Percentiles rank a stretch among this genome's conserved stretches.
phyloP scores from a whole-genome alignment of 2,329 filamentous ascomycete species.

The Exutisphaerella laricina region DNA sequence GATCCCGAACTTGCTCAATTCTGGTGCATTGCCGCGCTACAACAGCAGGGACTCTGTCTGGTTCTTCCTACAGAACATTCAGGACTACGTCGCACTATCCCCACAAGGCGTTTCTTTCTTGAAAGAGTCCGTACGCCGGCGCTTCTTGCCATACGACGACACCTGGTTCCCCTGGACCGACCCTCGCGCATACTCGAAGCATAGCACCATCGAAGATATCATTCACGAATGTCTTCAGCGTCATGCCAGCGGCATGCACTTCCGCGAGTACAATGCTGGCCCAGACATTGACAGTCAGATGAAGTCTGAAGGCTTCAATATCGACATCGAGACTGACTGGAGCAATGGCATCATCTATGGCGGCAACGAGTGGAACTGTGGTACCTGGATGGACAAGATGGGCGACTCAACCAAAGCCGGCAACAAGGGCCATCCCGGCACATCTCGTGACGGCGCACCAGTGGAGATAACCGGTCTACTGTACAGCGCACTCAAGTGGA shows the following conservation, averaged over 20 bases:
- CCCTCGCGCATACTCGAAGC: slow-evolving; percentile 73
- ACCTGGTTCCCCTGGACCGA: slow-evolving; percentile 86
- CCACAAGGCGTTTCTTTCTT: slow-evolving; percentile 71
- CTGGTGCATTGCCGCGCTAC: slow-evolving; percentile 80
- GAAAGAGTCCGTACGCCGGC: slow-evolving; percentile 68
- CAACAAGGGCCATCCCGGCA: slow-evolving; percentile 89
- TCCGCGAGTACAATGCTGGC: slow-evolving; percentile 91
- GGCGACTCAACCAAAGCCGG: slow-evolving; percentile 89
- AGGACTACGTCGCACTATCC: slow-evolving; percentile 80
- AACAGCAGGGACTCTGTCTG: slow-evolving; percentile 95
- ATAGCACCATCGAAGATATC: slow-evolving; percentile 78
- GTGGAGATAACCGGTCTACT: slow-evolving; percentile 91
- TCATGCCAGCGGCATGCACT: slow-evolving; percentile 84
- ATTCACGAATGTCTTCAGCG: slow-evolving; percentile 91
- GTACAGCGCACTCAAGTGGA: slow-evolving; percentile 84
- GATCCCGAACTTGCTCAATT: slow-evolving; percentile 90
- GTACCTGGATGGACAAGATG: slow-evolving; percentile 99
- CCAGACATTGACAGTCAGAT: slow-evolving; percentile 86
- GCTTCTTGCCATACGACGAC: slow-evolving; percentile 93
- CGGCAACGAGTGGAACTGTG: slow-evolving; percentile 90
- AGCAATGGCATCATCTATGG: slow-evolving; percentile 84
- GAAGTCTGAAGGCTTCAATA: slow-evolving; percentile 85
- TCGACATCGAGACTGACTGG: slow-evolving; percentile 89
- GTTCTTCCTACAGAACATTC: slow-evolving; percentile 96
- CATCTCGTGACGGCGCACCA: slow-evolving; percentile 91